Base-by-base conservation (phyloP, 345 rosid genomes). In the Kernera saxatilis region DNA sequence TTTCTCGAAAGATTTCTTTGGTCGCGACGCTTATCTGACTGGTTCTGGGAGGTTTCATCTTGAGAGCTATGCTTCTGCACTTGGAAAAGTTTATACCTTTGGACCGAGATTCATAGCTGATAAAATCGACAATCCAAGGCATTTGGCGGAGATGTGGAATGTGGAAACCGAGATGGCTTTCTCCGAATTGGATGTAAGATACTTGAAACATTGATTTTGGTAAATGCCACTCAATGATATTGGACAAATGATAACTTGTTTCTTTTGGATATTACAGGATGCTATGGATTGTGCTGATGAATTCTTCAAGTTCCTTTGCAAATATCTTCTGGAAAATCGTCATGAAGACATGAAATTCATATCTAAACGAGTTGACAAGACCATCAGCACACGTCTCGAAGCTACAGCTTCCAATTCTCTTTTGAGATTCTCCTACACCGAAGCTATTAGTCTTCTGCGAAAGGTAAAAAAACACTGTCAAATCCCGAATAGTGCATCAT, bases 21-120 rank as follows among this genome's bases (percentile, higher is more conserved):
- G 86, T n/a, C 64, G 80, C 4, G 82, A 74, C 13, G 65, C 87
- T 62, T 87, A 78, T 64, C 81, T 91, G 46, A 84, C 91, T 37
- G 86, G 68, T 44, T 86, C 97, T 18, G 96, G 99, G 36, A 86
- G 81, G 67, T 85, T 85, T 73, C 97, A 86, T 84, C 79, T 94
- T 62, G 96, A 88, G 80, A 89, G 99, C 78, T 89, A 83, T 71
- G 96, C 97, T 9, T 85, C 88, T 80, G 87, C 93, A 19, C 88
- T 94, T 56, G 99, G 99, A 64, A 82, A 91, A 64, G 96, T 94
- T 49, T 94, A 89, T 79, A 75, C 99, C 13, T 82, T 89, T 29
- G 97, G 97, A 67, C 93, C 97, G 41, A 83, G 90, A 74, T 94
- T 88, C 67, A 70, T 27, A 39, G 96, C 96, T 51, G 86, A 83